These are phyloP conservation scores for Fusarium sp. DNA, from an alignment of 2,329 filamentous ascomycete genomes.

Conservation along the genomic window DNA sequence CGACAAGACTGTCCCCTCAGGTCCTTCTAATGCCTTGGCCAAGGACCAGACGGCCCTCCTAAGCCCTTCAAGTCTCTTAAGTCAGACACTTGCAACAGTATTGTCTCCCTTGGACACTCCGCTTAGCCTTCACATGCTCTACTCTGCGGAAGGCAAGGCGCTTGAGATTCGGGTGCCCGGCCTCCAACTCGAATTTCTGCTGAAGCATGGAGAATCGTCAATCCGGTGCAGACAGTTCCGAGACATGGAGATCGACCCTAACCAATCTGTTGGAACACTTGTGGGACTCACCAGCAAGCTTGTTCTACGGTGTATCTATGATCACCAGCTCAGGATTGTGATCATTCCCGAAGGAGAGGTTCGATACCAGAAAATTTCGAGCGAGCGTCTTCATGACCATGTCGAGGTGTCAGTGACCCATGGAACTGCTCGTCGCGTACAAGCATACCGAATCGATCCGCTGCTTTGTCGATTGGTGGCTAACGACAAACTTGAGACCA, in stretches of 20 bases:
- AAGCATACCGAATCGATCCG: slow-evolving; percentile 65
- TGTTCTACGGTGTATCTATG: slow-evolving; percentile 53
- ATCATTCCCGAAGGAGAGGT: slow-evolving; percentile 57
- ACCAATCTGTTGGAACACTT: slow-evolving; percentile 33
- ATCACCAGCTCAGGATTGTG: slow-evolving; percentile 51
- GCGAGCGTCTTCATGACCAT: slow-evolving; percentile 40
- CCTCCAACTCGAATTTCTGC: slow-evolving; percentile 21
- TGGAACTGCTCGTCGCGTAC: slow-evolving; percentile 41
- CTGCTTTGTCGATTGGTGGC: slow-evolving; percentile 66
- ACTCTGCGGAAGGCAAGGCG: rapidly evolving
- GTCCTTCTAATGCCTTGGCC: slow-evolving; percentile 6
- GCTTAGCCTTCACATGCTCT: slow-evolving; percentile 25
- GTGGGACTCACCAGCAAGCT: slow-evolving; percentile 54
- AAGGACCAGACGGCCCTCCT: neutral
- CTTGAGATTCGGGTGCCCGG: slow-evolving; percentile 44
- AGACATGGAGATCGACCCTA: slow-evolving; percentile 29
- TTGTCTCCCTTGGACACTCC: slow-evolving; percentile 22
- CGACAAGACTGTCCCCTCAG: neutral
- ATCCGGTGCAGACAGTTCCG: slow-evolving; percentile 36
- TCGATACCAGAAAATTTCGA: neutral
- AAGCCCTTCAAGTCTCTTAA: too few relatives aligned
- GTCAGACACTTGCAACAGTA: neutral
- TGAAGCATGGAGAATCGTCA: neutral
- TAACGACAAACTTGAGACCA: slow-evolving; percentile 66
- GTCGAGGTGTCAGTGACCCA: slow-evolving; percentile 55